phyloP scores from a whole-genome alignment of 2,329 filamentous ascomycete species.

The Neonectria coccinea region DNA sequence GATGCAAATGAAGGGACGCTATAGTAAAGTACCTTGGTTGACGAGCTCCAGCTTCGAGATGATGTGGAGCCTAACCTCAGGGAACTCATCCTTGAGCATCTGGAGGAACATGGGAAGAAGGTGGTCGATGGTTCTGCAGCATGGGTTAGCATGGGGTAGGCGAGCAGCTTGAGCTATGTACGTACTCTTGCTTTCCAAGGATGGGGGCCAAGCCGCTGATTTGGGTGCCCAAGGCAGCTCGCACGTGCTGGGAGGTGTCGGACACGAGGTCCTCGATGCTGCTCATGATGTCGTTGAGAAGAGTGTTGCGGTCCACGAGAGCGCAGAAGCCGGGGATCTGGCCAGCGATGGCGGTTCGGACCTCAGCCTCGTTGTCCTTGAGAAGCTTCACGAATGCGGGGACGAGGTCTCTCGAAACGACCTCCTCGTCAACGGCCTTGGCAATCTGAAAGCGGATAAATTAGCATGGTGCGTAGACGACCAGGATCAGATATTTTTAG shows the following conservation, averaged over 20 bases:
- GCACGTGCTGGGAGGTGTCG: constrained; percentile 95
- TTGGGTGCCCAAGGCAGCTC: constrained; percentile 93
- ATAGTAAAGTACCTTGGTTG: constrained; percentile 80
- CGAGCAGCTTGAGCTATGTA: constrained; percentile 27
- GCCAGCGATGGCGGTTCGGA: constrained; percentile 94
- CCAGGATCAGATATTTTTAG: constrained; percentile 11
- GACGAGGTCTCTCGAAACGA: constrained; percentile 91
- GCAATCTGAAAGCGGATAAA: constrained; percentile 75
- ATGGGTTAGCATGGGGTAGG: constrained; percentile 5
- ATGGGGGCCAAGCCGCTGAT: constrained; percentile 97
- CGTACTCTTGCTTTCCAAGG: constrained; percentile 95
- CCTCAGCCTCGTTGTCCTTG: constrained; percentile 98
- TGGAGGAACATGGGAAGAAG: constrained; percentile 98
- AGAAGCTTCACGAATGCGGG: constrained; percentile 97
- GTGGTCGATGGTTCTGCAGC: constrained; percentile 88
- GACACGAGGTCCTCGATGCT: constrained; percentile 96
- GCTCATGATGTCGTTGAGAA: constrained; percentile 96
- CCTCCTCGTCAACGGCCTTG: constrained; percentile 97
- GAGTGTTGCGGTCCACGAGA: constrained; percentile 85
- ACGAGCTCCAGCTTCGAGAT: constrained; percentile 99
- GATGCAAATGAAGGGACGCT: neutral
- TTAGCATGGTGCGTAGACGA: constrained; percentile 14
- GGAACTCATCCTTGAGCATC: constrained; percentile 99
- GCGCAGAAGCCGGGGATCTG: constrained; percentile 98
- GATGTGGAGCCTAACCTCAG: constrained; percentile 97